These are phyloP conservation scores for Brasenia schreberi DNA, from an alignment of 164 flowering plant species.

Conservation along the genomic window DNA sequence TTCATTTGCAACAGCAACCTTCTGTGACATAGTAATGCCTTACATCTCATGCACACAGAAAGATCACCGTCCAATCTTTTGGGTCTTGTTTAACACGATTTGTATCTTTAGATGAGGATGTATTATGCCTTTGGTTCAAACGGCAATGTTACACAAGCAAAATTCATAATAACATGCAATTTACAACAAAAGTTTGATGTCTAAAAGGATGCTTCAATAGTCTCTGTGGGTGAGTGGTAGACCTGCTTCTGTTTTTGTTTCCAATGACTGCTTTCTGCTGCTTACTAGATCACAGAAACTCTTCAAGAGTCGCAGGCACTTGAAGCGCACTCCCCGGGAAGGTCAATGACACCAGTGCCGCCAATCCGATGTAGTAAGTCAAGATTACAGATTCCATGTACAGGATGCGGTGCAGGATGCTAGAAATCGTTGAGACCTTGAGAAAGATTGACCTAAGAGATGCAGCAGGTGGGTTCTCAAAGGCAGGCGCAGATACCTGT, in stretches of 20 bases:
- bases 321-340: conserved; percentile 36
- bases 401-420: conserved; percentile 35
- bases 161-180: conserved; percentile 2
- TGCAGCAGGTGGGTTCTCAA: conserved; percentile 14
- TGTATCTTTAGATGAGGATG: neutral
- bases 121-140: neutral
- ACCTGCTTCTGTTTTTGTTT: neutral
- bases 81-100: neutral
- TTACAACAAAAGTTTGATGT: neutral
- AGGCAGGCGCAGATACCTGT: conserved; percentile 22
- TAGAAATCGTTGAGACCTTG: conserved; percentile 32
- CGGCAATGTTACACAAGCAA: neutral
- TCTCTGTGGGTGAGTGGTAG: neutral
- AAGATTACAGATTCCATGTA: conserved; percentile 33
- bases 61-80: conserved; percentile 6
- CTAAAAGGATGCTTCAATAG: conserved; percentile 6
- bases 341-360: conserved; percentile 26
- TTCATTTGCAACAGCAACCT: too few relatives aligned
- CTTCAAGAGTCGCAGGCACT: conserved; percentile 26
- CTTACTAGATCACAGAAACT: conserved; percentile 3
- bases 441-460: conserved; percentile 18
- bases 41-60: too few relatives aligned
- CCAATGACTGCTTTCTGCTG: neutral
- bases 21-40: too few relatives aligned
- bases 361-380: conserved; percentile 42